Base-by-base conservation (phyloP, 495 filamentous ascomycete genomes). In the Hypomontagnella submonticulosa region DNA sequence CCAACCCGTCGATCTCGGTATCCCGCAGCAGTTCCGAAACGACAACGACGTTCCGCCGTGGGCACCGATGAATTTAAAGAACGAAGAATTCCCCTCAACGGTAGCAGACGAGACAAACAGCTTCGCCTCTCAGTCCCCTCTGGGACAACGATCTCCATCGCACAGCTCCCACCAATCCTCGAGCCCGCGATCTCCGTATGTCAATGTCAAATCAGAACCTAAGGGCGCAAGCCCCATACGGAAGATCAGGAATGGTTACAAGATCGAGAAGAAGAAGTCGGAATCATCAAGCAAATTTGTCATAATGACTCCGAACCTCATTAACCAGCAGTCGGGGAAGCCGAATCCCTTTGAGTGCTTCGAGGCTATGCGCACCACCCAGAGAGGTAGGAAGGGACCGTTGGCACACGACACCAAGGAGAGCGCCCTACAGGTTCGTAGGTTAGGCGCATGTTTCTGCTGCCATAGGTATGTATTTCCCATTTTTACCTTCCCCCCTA, bases 401-500 rank as follows among this genome's bases (percentile, higher is more conserved):
- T 66, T 83, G 20, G 76, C 79, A 15, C 71, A 73, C 51, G 77
- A 79, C 23, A 79, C 75, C n/a, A 80, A 80, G 64, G 73, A 81
- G 70, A 75, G 69, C 49, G 79, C 80, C n/a, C 73, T 81, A 10
- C 72, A 79, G 15, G 78, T 83, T 8, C 73, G 80, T 9, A 78
- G 80, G 36, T 70, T 73, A 18, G 80, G 80, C 19, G 80, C 80
- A 43, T 83, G 80, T 60, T 83, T 83, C 66, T 79, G 79, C 73
- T 83, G 79, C 61, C 80, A 81, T 58, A 79, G 67, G 70, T 70
- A 27, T 42, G 63, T 66, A 23, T 52, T 34, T 18, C 30, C 13
- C n/a, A n/a, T 49, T 56, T 56, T 32, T 51, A 49, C 33, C 36
- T 53, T 12, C 49, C 53, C 49, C 53, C 6, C 27, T 54, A 40